Conservation (phyloP, 352 stramenopile species). For the Phytophthora ramorum region DNA sequence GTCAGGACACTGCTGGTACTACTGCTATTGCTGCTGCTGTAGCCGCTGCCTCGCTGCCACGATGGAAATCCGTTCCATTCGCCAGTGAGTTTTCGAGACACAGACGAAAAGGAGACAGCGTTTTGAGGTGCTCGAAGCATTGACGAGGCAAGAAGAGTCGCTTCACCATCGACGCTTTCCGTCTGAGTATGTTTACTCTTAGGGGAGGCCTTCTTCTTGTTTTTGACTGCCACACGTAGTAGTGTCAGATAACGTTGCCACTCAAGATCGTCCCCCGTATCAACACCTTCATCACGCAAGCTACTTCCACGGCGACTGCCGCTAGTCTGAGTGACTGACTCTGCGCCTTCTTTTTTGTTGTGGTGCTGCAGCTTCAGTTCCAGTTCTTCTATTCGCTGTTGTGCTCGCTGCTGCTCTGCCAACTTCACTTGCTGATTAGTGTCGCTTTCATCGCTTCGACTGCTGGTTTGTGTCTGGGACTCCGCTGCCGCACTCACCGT, state of each 20-base stretch:
- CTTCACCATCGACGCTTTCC: slow-evolving; percentile 15
- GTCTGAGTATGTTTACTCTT: slow-evolving; percentile 28
- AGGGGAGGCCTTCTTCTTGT: slow-evolving; percentile 33
- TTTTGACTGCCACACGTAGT: slow-evolving; percentile 41
- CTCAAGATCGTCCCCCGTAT: slow-evolving; percentile 28
- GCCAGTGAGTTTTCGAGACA: slow-evolving; percentile 9
- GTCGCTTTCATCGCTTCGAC: not conserved
- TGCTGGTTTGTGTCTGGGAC: slow-evolving; percentile 31
- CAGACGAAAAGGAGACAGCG: slow-evolving; percentile 2
- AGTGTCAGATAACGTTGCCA: slow-evolving; percentile 51
- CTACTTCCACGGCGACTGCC: not conserved
- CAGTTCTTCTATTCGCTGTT: slow-evolving; percentile 16
- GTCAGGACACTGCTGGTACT: slow-evolving; percentile 19
- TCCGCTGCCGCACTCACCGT: slow-evolving; percentile 1
- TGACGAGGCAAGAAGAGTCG: slow-evolving; percentile 11
- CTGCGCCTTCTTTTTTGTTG: slow-evolving; percentile 5
- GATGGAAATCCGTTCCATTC: slow-evolving; percentile 23
- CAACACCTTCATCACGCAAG: slow-evolving; percentile 20
- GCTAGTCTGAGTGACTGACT: slow-evolving; percentile 32
- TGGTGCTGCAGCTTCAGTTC: slow-evolving; percentile 22
- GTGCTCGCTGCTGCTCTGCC: slow-evolving; percentile 10
- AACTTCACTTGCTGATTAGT: not conserved
- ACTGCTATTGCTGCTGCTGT: slow-evolving; percentile 15
- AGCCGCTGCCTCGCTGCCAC: slow-evolving; percentile 12
- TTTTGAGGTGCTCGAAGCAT: slow-evolving; percentile 12